Evolutionary conservation across 2,329 filamentous ascomycete species (phyloP).

Genomic region (Purpureocillium lavendulum): DNA sequence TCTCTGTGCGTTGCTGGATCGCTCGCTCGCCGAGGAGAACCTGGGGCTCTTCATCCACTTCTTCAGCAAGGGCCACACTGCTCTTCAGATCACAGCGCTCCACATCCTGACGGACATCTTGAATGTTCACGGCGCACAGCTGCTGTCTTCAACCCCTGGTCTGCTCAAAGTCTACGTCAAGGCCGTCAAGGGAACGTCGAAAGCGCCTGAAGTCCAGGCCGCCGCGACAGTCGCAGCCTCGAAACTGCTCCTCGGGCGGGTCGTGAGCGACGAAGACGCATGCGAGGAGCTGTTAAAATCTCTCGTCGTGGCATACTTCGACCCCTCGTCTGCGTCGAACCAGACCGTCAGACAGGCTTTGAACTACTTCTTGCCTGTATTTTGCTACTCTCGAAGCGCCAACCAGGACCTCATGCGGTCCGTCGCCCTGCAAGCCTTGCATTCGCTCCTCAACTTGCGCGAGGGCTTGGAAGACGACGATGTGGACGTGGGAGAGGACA

Average conservation of each 20-base stretch:
- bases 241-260: constrained; percentile 75
- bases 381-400: constrained; percentile 74
- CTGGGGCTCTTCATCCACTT: constrained; percentile 90
- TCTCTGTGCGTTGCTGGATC: constrained; percentile 83
- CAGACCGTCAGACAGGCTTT: constrained; percentile 78
- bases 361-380: constrained; percentile 91
- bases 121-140: constrained; percentile 75
- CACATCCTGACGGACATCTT: constrained; percentile 92
- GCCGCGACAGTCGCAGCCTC: constrained; percentile 74
- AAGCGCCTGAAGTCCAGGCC: constrained; percentile 66
- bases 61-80: constrained; percentile 85
- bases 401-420: constrained; percentile 77
- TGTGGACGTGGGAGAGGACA: constrained; percentile 64
- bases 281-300: constrained; percentile 73
- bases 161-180: constrained; percentile 81
- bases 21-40: constrained; percentile 86
- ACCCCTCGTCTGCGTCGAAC: constrained; percentile 72
- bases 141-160: constrained; percentile 58
- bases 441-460: constrained; percentile 63
- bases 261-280: constrained; percentile 61
- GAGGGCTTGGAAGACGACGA: constrained; percentile 69
- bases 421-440: constrained; percentile 66
- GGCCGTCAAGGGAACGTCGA: constrained; percentile 64
- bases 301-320: constrained; percentile 81
- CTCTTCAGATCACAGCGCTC: constrained; percentile 79